A percentile compares a stretch with the other conserved stretches of the same genome.
These are phyloP conservation scores for Iberis pinnata DNA, from an alignment of 345 rosid genomes.

Conservation along the genomic window DNA sequence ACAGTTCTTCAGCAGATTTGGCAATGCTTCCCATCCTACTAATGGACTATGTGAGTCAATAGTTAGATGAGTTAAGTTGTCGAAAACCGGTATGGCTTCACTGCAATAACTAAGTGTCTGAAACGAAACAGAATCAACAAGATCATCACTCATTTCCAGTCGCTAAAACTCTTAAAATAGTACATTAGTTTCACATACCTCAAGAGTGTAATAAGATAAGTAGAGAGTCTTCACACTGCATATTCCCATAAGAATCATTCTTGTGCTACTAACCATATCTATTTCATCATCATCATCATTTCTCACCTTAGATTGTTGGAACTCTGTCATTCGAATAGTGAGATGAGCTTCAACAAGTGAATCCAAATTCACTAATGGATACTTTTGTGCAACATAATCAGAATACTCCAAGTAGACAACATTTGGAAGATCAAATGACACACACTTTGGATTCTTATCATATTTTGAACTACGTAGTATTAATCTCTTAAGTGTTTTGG, in stretches of 20 bases:
- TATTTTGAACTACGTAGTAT: not conserved
- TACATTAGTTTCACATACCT: conserved; percentile 13
- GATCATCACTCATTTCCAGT: not conserved
- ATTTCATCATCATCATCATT: conserved; percentile 8
- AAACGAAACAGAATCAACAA: conserved; percentile 14
- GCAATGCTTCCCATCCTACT: conserved; percentile 26
- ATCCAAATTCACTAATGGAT: conserved; percentile 11
- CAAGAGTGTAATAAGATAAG: conserved; percentile 22
- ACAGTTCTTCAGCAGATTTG: conserved; percentile 12
- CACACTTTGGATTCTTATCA: conserved; percentile 14
- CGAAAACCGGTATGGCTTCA: conserved; percentile 19
- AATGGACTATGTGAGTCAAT: conserved; percentile 8
- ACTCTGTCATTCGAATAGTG: conserved; percentile 14
- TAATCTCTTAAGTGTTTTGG: conserved; percentile 21
- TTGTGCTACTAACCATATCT: conserved; percentile 17
- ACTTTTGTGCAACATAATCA: conserved; percentile 9
- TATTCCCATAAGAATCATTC: conserved; percentile 19
- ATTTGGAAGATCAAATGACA: conserved; percentile 17
- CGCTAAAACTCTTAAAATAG: not conserved
- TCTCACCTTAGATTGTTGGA: conserved; percentile 13
- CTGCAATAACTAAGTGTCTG: conserved; percentile 13
- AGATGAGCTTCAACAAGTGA: conserved; percentile 17
- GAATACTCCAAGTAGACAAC: conserved; percentile 21
- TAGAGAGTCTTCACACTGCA: conserved; percentile 26
- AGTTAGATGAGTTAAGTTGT: conserved; percentile 18